Conservation (phyloP, 768 basidiomycete species). For the Mrakia blollopis region DNA sequence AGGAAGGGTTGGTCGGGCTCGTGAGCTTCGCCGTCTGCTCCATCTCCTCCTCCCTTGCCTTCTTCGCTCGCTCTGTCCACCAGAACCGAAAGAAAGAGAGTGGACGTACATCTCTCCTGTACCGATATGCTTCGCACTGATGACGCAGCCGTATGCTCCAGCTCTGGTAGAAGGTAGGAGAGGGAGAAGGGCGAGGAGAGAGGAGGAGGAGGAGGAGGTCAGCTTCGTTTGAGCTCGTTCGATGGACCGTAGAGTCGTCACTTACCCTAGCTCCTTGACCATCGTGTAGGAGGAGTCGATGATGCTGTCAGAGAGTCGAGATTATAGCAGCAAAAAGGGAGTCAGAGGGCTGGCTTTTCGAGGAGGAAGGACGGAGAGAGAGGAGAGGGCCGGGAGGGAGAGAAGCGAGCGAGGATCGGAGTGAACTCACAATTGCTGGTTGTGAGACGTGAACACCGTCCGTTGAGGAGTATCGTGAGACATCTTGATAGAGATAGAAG, state of each 20-base stretch:
- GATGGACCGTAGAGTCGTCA: not conserved
- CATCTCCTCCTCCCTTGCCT: not conserved
- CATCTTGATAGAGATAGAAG: not conserved
- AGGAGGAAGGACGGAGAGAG: not conserved
- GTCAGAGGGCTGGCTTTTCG: too few species aligned
- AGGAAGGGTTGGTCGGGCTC: not conserved
- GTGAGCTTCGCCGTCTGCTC: not conserved
- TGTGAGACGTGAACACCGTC: slow-evolving; percentile 27
- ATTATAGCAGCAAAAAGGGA: not conserved
- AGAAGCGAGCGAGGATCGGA: not conserved
- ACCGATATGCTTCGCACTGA: slow-evolving; percentile 49
- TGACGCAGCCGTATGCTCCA: slow-evolving; percentile 38
- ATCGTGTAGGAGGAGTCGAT: slow-evolving; percentile 83
- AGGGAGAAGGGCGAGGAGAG: slow-evolving; percentile 51
- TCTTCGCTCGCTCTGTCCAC: not conserved
- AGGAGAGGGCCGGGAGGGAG: not conserved
- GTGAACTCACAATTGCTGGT: slow-evolving; percentile 30
- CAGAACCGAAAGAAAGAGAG: not conserved
- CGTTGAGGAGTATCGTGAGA: slow-evolving; percentile 17
- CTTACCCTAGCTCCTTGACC: slow-evolving; percentile 73
- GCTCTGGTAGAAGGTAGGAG: slow-evolving; percentile 42
- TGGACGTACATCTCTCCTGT: slow-evolving; percentile 42
- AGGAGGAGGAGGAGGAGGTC: not conserved
- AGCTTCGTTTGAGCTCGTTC: not conserved
- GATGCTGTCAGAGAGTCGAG: slow-evolving; percentile 7